Base-by-base conservation (phyloP, 805 yeast species). In the Yarrowia bubula region DNA sequence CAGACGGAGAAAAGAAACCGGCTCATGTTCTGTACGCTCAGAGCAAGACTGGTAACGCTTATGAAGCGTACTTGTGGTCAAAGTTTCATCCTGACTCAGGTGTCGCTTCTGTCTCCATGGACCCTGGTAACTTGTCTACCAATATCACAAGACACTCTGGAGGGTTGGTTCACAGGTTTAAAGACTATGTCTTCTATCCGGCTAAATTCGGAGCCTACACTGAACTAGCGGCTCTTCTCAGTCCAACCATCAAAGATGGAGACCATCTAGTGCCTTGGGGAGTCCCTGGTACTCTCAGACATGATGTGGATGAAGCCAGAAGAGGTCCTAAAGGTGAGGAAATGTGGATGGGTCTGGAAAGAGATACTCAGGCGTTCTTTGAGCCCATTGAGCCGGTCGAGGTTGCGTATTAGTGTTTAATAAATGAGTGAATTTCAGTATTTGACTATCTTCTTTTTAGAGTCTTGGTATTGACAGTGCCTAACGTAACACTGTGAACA, bases 241-340 rank as follows among this genome's bases (percentile, higher is more conserved):
- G 71, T 31, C 83, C 84, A 5, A 71, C 74, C 3, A 67, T 81
- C 17, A 72, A 77, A n/a, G 71, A 75, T 46, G 79, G 80, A 1
- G 74, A 70, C 42, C 80, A 75, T 69, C 69, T 78, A 17, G 73
- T 75, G 10, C 81, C 85, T 1, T 81, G 77, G 75, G 85, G 85
- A 0, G 66, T 70, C 1, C 68, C 75, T 10, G 81, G 81, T 18
- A 51, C 43, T 1, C 68, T 75, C 28, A 73, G 83, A 68, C 67
- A 68, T 0, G 84, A 81, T 66, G 69, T 81, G 17, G 67, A 67
- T 11, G 74, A 69, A 4, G 77, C 75, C 3, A 68, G 74, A 42
- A 70, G 69, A 2, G 74, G 74, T 51, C 79, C 74, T 4, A 71
- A 68, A 13, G 80, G 78, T 4, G 70, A 69, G 31, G 72, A 72